phyloP scores from a whole-genome alignment of 1,284 basidiomycete genomes.

The Takashimella tepidaria region DNA sequence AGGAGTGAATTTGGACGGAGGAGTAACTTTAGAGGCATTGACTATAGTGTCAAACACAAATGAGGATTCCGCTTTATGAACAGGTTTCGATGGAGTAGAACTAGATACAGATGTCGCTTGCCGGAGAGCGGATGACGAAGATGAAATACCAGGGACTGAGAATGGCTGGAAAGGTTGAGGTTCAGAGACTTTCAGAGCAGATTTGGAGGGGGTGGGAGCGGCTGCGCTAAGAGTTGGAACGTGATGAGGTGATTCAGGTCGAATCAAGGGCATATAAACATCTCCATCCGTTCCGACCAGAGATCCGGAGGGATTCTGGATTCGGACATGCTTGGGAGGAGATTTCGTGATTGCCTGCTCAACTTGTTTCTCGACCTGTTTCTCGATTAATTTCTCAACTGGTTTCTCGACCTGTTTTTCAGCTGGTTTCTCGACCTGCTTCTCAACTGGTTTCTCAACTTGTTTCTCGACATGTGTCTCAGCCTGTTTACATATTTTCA shows the following conservation, averaged over 20 bases:
- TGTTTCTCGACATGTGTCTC: no score
- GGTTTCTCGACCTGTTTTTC: no score
- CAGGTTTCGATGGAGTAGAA: neutral
- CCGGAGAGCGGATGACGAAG: conserved; percentile 3
- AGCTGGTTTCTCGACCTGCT: no score
- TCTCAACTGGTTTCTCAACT: no score
- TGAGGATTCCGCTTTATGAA: neutral
- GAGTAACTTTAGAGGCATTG: conserved; percentile 7
- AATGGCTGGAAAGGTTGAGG: conserved; percentile 24
- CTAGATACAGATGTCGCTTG: neutral
- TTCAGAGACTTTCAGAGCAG: conserved; percentile 7
- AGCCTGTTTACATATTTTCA: no score
- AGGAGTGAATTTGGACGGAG: conserved; percentile 13
- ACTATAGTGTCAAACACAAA: conserved; percentile 8
- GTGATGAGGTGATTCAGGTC: neutral
- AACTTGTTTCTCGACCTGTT: neutral
- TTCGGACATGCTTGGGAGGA: neutral
- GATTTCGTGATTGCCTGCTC: neutral
- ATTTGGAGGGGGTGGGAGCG: neutral
- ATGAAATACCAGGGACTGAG: conserved; percentile 7
- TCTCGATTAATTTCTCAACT: neutral
- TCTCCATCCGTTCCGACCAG: conserved; percentile 13
- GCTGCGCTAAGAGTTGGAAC: neutral
- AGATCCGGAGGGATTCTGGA: conserved; percentile 1
- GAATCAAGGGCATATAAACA: neutral